Evolutionary conservation across 2,329 filamentous ascomycete species (phyloP), one percentile per base, ranked within the genome.

Genomic region (Verticillium zaregamsianum): DNA sequence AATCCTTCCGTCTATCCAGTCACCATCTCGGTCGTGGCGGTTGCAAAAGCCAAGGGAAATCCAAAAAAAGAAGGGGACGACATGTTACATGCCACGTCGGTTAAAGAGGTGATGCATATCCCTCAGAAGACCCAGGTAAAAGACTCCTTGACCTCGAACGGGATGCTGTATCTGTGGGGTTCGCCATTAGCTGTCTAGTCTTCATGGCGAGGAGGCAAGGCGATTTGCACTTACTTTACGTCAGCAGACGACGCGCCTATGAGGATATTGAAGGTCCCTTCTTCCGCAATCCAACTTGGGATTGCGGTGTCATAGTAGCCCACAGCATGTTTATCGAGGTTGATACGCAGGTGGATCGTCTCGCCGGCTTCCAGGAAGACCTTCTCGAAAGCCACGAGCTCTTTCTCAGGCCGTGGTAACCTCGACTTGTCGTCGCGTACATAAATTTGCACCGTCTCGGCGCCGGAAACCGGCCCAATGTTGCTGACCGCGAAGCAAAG

Each of bases 351-450:
- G 62, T 83, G 80, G 65, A 75, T 80, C 0, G 81, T 84, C 75
- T 84, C 81, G 4, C 85, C 86, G 2, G 81, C 76, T 55, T 83
- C 78, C 3, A 91, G 73, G 58, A 75, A 79, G 0, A 90, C 81
- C 73, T 90, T 91, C 62, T 83, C 82, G 68, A 91, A 92, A 0
- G 86, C 88, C 37, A 87, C 86, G 1, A 92, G 78, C 73, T 92
- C 89, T 74, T 91, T 91, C 66, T 86, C 83, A 0, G 89, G 89
- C 25, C 89, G 77, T 0, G 84, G 83, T n/a, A 91, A 77, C 11
- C 82, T 77, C 1, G 86, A 86, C 70, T 84, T 85, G 58, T 84
- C 78, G 61, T 90, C 87, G n/a, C 80, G 79, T 57, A 91, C 78
- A 66, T 91, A 92, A 2, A 87, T 77, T 74, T 92, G 89, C 8